Percentiles rank a stretch among this genome's conserved stretches.
Conservation (phyloP, 148 eudicot species). For the Rhododendron griersonianum region DNA sequence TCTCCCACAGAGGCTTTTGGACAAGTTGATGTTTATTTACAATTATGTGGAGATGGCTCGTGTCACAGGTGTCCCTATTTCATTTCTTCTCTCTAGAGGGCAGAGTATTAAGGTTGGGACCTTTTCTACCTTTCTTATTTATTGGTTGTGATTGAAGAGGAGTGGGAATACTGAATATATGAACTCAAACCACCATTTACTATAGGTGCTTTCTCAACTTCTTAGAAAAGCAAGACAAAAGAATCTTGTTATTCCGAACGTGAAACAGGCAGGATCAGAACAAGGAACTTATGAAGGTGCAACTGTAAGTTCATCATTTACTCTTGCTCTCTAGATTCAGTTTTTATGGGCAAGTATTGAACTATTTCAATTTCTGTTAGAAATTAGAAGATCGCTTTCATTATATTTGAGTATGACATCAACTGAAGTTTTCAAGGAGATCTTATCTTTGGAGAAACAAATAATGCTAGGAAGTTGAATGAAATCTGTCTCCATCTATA, state of each 20-base stretch:
- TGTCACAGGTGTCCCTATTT: constrained; percentile 97
- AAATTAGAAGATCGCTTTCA: neutral
- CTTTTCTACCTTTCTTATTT: neutral
- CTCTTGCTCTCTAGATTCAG: neutral
- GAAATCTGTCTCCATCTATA: neutral
- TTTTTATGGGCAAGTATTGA: neutral
- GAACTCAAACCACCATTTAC: constrained; percentile 4
- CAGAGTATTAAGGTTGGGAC: constrained; percentile 89
- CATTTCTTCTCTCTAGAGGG: constrained; percentile 97
- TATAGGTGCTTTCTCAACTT: constrained; percentile 98
- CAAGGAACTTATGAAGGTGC: constrained; percentile 99
- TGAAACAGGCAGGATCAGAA: constrained; percentile 87
- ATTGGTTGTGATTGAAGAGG: neutral
- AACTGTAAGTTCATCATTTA: constrained; percentile 59
- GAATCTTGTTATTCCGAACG: constrained; percentile 85
- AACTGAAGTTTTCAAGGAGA: neutral
- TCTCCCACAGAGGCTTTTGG: constrained; percentile 97
- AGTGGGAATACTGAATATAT: constrained; percentile 2
- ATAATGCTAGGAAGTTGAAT: neutral
- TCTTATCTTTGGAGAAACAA: neutral
- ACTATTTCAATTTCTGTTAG: neutral
- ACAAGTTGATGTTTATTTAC: constrained; percentile 94
- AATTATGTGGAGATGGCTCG: constrained; percentile 99
- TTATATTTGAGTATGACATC: neutral
- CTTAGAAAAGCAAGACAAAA: constrained; percentile 88